A percentile compares a stretch with the other conserved stretches of the same genome.
phyloP scores from a whole-genome alignment of 2,329 filamentous ascomycete genomes.

The Colletotrichum melonis region DNA sequence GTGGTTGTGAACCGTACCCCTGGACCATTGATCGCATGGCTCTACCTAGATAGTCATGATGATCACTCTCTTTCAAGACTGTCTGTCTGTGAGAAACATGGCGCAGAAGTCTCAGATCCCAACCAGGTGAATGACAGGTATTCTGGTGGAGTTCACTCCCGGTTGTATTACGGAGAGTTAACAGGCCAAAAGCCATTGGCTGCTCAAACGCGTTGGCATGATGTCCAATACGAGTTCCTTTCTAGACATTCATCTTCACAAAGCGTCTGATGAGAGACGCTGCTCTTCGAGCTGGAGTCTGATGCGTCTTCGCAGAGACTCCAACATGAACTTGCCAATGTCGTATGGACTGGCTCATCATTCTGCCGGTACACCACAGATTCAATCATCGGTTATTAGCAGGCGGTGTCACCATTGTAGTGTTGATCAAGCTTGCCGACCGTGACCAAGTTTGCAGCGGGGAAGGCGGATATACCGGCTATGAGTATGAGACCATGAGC shows the following conservation, averaged over 20 bases:
- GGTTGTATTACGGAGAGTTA: neutral
- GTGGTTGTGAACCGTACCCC: neutral
- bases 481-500: neutral
- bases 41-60: neutral
- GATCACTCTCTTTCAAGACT: neutral
- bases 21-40: slow-evolving; percentile 2
- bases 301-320: neutral
- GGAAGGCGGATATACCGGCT: neutral
- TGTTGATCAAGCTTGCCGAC: neutral
- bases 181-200: neutral
- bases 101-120: neutral
- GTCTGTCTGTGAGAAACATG: neutral
- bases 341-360: neutral
- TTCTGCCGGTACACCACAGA: neutral
- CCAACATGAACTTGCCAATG: too few species aligned
- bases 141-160: neutral
- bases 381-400: neutral
- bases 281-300: neutral
- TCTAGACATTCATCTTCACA: neutral
- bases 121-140: neutral
- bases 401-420: neutral
- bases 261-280: neutral
- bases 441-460: neutral
- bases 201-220: neutral
- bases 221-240: neutral